These are phyloP conservation scores for Oropetium thomaeum DNA, from an alignment of 176 grass and related monocot genomes.

Conservation along the genomic window DNA sequence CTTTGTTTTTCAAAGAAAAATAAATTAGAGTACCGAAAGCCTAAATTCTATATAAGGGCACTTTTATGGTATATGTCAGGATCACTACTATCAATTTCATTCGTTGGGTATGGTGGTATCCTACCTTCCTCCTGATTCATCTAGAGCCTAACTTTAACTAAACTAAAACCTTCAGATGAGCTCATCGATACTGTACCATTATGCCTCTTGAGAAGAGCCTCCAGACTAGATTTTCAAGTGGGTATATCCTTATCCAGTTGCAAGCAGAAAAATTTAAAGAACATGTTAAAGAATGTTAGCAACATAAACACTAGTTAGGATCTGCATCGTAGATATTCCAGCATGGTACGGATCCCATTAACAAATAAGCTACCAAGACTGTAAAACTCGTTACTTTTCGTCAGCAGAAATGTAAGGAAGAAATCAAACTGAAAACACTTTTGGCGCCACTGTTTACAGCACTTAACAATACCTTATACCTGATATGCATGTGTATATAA, in stretches of 20 bases:
- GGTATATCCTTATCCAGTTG: slow-evolving; percentile 40
- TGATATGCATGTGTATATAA: slow-evolving; percentile 33
- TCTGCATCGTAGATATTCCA: slow-evolving; percentile 8
- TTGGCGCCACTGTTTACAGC: slow-evolving; percentile 26
- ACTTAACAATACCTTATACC: slow-evolving; percentile 48
- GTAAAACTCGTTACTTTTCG: slow-evolving; percentile 23
- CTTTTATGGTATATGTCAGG: not conserved
- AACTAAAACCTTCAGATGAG: slow-evolving; percentile 30
- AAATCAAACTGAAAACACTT: slow-evolving; percentile 22
- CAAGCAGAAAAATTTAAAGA: slow-evolving; percentile 34
- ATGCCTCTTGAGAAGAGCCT: slow-evolving; percentile 40
- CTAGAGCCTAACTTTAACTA: slow-evolving; percentile 3
- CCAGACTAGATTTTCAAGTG: slow-evolving; percentile 26
- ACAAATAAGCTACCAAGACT: slow-evolving; percentile 22
- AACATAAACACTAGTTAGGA: not conserved
- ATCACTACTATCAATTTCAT: not conserved
- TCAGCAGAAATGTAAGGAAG: slow-evolving; percentile 24
- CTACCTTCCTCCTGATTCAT: not conserved
- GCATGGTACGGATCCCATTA: slow-evolving; percentile 3
- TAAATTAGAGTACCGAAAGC: not conserved
- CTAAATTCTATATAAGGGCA: slow-evolving; percentile 2
- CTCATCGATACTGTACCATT: slow-evolving; percentile 16
- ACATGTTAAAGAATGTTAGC: slow-evolving; percentile 28
- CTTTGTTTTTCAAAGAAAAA: not conserved
- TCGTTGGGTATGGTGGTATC: not conserved